Conservation (phyloP, 805 yeast species). For the Yamadazyma sp. region DNA sequence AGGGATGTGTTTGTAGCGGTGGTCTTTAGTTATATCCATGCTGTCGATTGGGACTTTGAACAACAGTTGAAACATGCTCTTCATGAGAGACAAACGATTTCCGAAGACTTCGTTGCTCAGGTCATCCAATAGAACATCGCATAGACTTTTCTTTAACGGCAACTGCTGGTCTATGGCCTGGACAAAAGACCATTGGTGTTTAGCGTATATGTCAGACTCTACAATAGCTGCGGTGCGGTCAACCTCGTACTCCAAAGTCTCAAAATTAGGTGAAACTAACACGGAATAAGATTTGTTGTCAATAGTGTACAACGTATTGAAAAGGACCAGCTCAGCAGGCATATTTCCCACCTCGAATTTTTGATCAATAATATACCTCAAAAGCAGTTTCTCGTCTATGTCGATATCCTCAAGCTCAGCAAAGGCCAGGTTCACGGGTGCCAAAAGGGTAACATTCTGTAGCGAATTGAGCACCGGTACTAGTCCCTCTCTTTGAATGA, state of each 20-base stretch:
- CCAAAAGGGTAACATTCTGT: slow-evolving; percentile 68
- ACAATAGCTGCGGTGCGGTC: slow-evolving; percentile 51
- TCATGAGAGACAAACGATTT: slow-evolving; percentile 25
- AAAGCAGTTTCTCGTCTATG: slow-evolving; percentile 15
- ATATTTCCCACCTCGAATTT: slow-evolving; percentile 32
- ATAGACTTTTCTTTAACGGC: slow-evolving; percentile 32
- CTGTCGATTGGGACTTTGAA: slow-evolving; percentile 5
- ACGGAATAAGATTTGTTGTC: slow-evolving; percentile 22
- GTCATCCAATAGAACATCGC: slow-evolving; percentile 40
- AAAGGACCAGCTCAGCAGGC: slow-evolving; percentile 21
- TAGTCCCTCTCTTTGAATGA: slow-evolving; percentile 60
- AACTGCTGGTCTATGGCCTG: slow-evolving; percentile 59
- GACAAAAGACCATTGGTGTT: slow-evolving; percentile 62
- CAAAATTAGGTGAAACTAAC: slow-evolving; percentile 25
- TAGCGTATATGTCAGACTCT: slow-evolving; percentile 57
- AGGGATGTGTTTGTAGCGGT: slow-evolving; percentile 17
- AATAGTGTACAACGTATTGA: slow-evolving; percentile 29
- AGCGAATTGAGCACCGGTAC: slow-evolving; percentile 61
- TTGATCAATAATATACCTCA: slow-evolving; percentile 36
- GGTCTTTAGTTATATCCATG: slow-evolving; percentile 8
- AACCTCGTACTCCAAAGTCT: slow-evolving; percentile 31
- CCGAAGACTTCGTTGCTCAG: slow-evolving; percentile 17
- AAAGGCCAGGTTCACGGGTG: slow-evolving; percentile 82
- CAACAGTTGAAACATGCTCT: slow-evolving; percentile 24
- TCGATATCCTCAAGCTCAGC: slow-evolving; percentile 16